Conservation (phyloP, 805 yeast genomes). For the Torulaspora delbrueckii region DNA sequence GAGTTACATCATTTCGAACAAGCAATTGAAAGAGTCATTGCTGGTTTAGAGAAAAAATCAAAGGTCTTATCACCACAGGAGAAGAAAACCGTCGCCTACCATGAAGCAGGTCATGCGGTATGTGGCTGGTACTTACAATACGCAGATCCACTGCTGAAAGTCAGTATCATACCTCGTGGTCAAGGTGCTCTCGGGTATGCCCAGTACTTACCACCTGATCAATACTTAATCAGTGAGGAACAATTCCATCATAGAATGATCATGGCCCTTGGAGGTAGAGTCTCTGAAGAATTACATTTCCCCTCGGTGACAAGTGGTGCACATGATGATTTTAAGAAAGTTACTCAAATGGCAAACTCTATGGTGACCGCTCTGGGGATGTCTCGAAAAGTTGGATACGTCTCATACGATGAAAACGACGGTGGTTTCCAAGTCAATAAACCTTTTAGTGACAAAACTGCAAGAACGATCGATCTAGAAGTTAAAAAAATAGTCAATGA, state of each 20-base stretch:
- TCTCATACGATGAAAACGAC: constrained; percentile 41
- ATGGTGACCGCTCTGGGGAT: constrained; percentile 89
- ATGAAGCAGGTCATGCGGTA: constrained; percentile 95
- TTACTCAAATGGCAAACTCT: constrained; percentile 79
- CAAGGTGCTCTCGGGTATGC: constrained; percentile 96
- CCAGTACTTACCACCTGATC: constrained; percentile 87
- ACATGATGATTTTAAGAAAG: constrained; percentile 86
- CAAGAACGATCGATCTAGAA: constrained; percentile 73
- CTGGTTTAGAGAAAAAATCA: constrained; percentile 86
- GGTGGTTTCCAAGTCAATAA: constrained; percentile 62
- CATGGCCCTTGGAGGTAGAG: constrained; percentile 93
- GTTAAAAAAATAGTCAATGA: constrained; percentile 72
- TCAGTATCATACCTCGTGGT: constrained; percentile 92
- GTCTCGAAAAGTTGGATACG: constrained; percentile 71
- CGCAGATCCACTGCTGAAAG: constrained; percentile 89
- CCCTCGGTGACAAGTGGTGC: constrained; percentile 88
- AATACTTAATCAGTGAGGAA: constrained; percentile 67
- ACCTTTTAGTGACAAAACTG: constrained; percentile 87
- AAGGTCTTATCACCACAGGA: constrained; percentile 74
- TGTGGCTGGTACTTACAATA: constrained; percentile 87
- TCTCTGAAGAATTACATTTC: constrained; percentile 85
- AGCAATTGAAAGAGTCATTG: constrained; percentile 91
- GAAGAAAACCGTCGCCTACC: constrained; percentile 83
- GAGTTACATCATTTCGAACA: constrained; percentile 74
- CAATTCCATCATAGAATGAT: constrained; percentile 81